Base-by-base conservation (phyloP, 352 stramenopile species). In the Phytopythium boreale region DNA sequence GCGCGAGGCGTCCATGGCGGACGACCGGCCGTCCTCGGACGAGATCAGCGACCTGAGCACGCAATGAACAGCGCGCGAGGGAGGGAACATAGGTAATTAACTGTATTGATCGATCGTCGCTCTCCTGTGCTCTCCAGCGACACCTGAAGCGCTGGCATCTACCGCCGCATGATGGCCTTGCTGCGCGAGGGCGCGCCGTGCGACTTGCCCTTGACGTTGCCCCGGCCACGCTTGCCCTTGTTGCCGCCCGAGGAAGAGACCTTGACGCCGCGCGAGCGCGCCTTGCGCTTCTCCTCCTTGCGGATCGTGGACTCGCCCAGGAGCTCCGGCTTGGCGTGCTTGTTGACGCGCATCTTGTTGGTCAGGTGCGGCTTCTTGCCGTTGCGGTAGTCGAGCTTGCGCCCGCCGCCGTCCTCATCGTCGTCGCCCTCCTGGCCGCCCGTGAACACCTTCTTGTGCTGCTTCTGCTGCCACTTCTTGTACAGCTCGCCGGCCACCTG, bases 401-500 rank as follows among this genome's bases (percentile, higher is more conserved):
- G 76, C 7, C 77, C 68, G 41, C 64, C 68, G 41, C 64, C 49
- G 26, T 7, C 49, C 14, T 75, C 72, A n/a, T 83, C 79, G 50
- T 83, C 79, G 37, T 88, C 85, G 34, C 75, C 84, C 56, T 95
- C 87, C 46, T 92, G 74, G 51, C 84, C 84, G 36, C 84, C 83
- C 19, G 84, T 82, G 46, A 82, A 82, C 65, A 93, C 82, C 31
- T 82, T 80, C 72, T 93, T 95, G 83, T 95, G 80, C 64, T 93
- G 84, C 59, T 87, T 84, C 71, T 98, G 89, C 72, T 97, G 83
- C 94, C 94, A 98, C 74, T 97, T 98, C 34, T 96, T 89, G 76
- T 98, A 98, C 62, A 98, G 80, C 68, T 97, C 93, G 27, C 94
- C 94, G n/a, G 86, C 72, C 56, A 89, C 75, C 47, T 96, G 86